phyloP scores from a whole-genome alignment of 257 asterid genomes.

The Salvia miltiorrhiza region DNA sequence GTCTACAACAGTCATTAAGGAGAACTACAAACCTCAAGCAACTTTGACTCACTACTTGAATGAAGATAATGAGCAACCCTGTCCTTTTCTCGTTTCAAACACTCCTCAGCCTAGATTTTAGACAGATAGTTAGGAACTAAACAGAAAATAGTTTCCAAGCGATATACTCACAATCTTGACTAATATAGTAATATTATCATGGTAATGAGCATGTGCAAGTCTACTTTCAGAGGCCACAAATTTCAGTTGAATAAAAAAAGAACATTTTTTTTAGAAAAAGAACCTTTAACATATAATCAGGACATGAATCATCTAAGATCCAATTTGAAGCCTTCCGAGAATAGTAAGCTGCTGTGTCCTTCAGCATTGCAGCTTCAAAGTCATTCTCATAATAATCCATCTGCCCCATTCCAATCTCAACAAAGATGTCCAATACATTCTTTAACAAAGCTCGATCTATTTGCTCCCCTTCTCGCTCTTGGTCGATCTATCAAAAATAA shows the following conservation, averaged over 20 bases:
- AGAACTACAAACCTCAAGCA: constrained; percentile 82
- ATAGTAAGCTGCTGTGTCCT: constrained; percentile 88
- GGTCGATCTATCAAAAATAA: constrained; percentile 59
- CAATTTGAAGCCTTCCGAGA: constrained; percentile 97
- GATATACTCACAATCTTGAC: background rate
- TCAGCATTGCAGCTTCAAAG: constrained; percentile 83
- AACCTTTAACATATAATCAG: constrained; percentile 93
- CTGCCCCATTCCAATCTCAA: constrained; percentile 95
- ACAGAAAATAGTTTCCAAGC: background rate
- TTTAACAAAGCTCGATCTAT: constrained; percentile 89
- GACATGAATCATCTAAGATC: constrained; percentile 98
- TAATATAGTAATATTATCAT: background rate
- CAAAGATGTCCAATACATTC: constrained; percentile 91
- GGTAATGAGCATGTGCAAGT: background rate
- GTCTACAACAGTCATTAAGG: constrained; percentile 10
- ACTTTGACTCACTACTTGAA: constrained; percentile 87
- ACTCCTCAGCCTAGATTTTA: constrained; percentile 77
- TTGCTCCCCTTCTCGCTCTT: constrained; percentile 98
- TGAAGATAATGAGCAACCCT: constrained; percentile 95
- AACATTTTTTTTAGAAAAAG: background rate
- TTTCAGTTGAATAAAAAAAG: background rate
- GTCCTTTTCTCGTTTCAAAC: constrained; percentile 83
- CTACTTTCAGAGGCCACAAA: background rate
- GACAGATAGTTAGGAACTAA: constrained; percentile 16
- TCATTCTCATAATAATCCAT: constrained; percentile 85